These are phyloP conservation scores for Cicer chorassanicum DNA, from an alignment of 306 rosid species.

Conservation along the genomic window DNA sequence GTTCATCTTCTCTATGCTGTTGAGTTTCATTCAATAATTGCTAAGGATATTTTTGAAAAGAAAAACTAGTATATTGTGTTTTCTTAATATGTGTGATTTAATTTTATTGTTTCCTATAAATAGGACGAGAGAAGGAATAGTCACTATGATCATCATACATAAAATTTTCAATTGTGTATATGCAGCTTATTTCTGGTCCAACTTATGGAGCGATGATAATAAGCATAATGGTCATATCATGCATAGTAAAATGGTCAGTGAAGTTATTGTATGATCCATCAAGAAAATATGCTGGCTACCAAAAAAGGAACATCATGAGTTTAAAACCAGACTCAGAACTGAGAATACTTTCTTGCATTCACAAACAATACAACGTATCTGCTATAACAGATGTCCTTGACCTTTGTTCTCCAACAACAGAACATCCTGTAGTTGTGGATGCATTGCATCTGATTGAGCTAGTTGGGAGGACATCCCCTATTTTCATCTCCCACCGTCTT, in stretches of 20 bases:
- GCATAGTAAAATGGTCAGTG: conserved; percentile 46
- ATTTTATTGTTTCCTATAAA: too few species aligned
- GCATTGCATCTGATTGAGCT: conserved; percentile 58
- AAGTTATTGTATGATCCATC: conserved; percentile 56
- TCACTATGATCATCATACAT: neutral
- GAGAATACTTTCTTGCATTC: conserved; percentile 49
- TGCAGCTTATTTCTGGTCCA: conserved; percentile 36
- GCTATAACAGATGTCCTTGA: conserved; percentile 49
- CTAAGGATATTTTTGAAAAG: too few species aligned
- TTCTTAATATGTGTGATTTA: too few species aligned
- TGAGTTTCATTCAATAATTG: too few species aligned
- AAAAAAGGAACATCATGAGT: conserved; percentile 46
- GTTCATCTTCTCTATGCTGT: too few species aligned
- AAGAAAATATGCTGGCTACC: conserved; percentile 54
- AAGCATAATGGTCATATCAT: conserved; percentile 33
- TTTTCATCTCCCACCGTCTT: conserved; percentile 53
- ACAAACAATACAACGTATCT: conserved; percentile 44
- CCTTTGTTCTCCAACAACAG: conserved; percentile 46
- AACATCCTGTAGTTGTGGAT: conserved; percentile 43
- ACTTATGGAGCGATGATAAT: conserved; percentile 29
- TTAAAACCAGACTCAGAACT: conserved; percentile 45
- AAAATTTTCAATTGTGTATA: neutral
- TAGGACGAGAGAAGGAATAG: neutral
- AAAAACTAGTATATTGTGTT: too few species aligned
- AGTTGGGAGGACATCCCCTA: conserved; percentile 54